Evolutionary conservation across 192 early-diverging fungal species (phyloP).

Genomic region (Linnemannia exigua): DNA sequence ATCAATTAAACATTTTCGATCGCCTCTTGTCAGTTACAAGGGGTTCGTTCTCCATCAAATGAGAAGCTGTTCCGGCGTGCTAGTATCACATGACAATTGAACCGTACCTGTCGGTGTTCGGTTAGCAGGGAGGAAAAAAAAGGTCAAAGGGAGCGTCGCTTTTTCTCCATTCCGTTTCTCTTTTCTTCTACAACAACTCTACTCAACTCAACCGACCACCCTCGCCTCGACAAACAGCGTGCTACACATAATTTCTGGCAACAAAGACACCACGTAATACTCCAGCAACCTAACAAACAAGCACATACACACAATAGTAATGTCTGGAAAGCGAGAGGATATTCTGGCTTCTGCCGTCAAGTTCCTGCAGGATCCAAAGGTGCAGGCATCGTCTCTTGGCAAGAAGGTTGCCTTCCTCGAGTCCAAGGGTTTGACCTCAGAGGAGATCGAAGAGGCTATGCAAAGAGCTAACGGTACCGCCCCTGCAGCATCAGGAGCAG

Average conservation of each 20-base stretch:
- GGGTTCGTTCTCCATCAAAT: conserved; percentile 1
- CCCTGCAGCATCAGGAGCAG: conserved; percentile 14
- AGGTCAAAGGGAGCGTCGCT: background rate
- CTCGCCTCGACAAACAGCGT: background rate
- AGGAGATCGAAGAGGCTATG: conserved; percentile 94
- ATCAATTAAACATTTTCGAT: background rate
- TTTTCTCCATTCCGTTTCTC: conserved; percentile 6
- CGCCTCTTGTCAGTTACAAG: background rate
- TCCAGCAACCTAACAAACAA: background rate
- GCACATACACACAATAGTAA: conserved; percentile 8
- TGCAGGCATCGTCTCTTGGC: conserved; percentile 88
- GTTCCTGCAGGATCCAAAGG: conserved; percentile 95
- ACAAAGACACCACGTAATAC: background rate
- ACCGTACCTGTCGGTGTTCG: background rate
- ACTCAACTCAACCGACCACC: background rate
- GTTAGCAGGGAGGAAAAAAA: background rate
- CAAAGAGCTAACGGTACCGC: conserved; percentile 68
- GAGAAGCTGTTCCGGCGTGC: conserved; percentile 20
- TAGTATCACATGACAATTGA: conserved; percentile 25
- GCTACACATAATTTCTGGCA: background rate
- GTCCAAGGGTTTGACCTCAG: conserved; percentile 91
- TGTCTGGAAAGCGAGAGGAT: conserved; percentile 74
- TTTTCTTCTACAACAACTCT: background rate
- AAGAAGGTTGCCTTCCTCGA: conserved; percentile 97
- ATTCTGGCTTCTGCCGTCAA: conserved; percentile 87